phyloP scores from a whole-genome alignment of 2,329 filamentous ascomycete genomes.

The Botrytis elliptica region DNA sequence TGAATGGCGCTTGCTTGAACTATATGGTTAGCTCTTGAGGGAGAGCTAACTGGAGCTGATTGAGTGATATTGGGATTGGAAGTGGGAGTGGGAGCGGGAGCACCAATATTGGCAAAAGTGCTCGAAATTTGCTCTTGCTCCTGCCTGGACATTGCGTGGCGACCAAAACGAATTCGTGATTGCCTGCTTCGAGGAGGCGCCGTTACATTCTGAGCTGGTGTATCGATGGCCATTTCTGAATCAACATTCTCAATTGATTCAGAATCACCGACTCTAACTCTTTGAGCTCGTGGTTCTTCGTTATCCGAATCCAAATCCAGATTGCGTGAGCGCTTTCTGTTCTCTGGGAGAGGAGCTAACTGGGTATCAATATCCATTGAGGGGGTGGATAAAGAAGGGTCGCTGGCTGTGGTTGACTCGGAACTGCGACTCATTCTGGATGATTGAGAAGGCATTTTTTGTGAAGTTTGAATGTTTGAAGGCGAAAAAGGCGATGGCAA shows the following conservation, averaged over 20 bases:
- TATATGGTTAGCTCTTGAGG: too few species aligned
- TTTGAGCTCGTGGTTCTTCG: background rate
- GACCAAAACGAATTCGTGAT: background rate
- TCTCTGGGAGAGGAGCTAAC: background rate
- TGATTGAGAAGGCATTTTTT: background rate
- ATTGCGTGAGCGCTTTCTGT: background rate
- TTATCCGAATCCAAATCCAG: background rate
- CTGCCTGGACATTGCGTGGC: background rate
- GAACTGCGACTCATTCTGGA: background rate
- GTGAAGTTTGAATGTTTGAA: background rate
- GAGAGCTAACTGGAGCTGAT: background rate
- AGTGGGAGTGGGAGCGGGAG: background rate
- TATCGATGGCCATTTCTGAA: background rate
- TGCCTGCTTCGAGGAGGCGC: background rate
- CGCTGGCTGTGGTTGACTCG: background rate
- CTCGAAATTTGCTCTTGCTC: background rate
- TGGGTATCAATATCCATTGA: background rate
- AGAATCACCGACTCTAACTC: background rate
- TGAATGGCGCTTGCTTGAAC: background rate
- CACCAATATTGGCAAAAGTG: background rate
- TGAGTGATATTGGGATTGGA: fast-evolving
- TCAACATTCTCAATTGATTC: too few species aligned
- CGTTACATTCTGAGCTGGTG: background rate
- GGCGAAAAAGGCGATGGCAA: background rate
- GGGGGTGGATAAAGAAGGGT: background rate